Evolutionary conservation across 192 early-diverging fungal genomes (phyloP).

Genomic region (Backusella tuberculispora): DNA sequence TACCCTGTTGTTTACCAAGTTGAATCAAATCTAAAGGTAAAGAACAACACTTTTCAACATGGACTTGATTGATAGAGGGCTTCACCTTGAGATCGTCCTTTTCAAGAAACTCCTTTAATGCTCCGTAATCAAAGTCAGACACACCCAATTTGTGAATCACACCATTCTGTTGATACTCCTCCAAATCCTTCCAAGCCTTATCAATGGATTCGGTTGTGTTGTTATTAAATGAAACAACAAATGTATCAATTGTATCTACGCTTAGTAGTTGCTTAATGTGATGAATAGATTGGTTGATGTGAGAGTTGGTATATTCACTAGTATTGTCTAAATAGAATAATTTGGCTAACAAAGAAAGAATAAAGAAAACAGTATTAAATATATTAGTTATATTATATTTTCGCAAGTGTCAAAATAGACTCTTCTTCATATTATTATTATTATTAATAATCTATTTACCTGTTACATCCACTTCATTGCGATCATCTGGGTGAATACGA

Average conservation of each 20-base stretch:
- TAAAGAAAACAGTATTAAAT: constrained; percentile 21
- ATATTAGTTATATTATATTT: constrained; percentile 21
- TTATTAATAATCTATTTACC: constrained; percentile 4
- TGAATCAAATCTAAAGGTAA: constrained; percentile 50
- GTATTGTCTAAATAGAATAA: constrained; percentile 32
- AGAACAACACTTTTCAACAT: constrained; percentile 49
- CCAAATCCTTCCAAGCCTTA: constrained; percentile 43
- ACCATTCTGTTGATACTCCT: constrained; percentile 39
- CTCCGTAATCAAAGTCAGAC: constrained; percentile 47
- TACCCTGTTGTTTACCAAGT: constrained; percentile 44
- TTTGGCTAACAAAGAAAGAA: constrained; percentile 41
- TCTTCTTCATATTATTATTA: constrained; percentile 16
- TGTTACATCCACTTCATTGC: constrained; percentile 35
- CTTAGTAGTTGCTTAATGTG: constrained; percentile 33
- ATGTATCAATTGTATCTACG: constrained; percentile 39
- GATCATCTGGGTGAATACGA: constrained; percentile 38
- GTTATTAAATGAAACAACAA: constrained; percentile 28
- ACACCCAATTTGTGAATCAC: constrained; percentile 49
- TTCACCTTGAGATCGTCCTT: constrained; percentile 25
- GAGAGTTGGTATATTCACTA: neutral
- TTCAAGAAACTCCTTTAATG: constrained; percentile 40
- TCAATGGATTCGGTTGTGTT: constrained; percentile 33
- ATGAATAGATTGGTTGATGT: constrained; percentile 27
- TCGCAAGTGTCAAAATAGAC: constrained; percentile 16
- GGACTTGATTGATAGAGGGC: constrained; percentile 55